phyloP scores from a whole-genome alignment of 2,329 filamentous ascomycete species.

The Fusarium sp. region DNA sequence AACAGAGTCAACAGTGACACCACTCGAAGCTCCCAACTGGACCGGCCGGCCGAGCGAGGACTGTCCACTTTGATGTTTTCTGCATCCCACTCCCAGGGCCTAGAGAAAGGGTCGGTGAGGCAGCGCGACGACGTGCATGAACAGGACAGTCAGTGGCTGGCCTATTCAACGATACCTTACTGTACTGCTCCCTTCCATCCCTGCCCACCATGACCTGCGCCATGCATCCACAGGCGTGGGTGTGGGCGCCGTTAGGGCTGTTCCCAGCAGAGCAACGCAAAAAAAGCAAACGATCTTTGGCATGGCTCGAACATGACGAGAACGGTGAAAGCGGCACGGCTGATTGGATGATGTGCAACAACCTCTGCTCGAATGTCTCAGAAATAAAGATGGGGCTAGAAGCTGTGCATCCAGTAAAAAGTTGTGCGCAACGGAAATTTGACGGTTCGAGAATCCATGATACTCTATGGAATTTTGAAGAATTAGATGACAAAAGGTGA shows the following conservation, averaged over 20 bases:
- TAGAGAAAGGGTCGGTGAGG: constrained; percentile 52
- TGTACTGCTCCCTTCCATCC: constrained; percentile 38
- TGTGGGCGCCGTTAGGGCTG: constrained; percentile 50
- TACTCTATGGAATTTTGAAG: constrained; percentile 11
- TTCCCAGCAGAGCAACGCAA: constrained; percentile 39
- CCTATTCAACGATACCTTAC: constrained; percentile 40
- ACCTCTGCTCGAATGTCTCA: constrained; percentile 25
- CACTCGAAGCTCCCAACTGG: constrained; percentile 17
- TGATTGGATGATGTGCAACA: constrained; percentile 44
- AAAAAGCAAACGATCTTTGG: constrained; percentile 27
- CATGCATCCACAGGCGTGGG: constrained; percentile 45
- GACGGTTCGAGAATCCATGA: constrained; percentile 4
- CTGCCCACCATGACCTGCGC: constrained; percentile 42
- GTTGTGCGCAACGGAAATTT: constrained; percentile 20
- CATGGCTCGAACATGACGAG: constrained; percentile 30
- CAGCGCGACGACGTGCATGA: constrained; percentile 52
- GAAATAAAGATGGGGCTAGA: constrained; percentile 31
- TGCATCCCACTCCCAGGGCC: constrained; percentile 37
- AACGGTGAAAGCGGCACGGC: constrained; percentile 48
- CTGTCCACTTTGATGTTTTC: constrained; percentile 41
- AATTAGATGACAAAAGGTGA: constrained; percentile 24
- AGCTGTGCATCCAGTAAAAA: constrained; percentile 11
- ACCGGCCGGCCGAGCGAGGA: constrained; percentile 12
- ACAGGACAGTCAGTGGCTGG: constrained; percentile 53
- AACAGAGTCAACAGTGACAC: constrained; percentile 26